Evolutionary conservation across 768 basidiomycete genomes (phyloP).

Genomic region (Podaxis sp.): DNA sequence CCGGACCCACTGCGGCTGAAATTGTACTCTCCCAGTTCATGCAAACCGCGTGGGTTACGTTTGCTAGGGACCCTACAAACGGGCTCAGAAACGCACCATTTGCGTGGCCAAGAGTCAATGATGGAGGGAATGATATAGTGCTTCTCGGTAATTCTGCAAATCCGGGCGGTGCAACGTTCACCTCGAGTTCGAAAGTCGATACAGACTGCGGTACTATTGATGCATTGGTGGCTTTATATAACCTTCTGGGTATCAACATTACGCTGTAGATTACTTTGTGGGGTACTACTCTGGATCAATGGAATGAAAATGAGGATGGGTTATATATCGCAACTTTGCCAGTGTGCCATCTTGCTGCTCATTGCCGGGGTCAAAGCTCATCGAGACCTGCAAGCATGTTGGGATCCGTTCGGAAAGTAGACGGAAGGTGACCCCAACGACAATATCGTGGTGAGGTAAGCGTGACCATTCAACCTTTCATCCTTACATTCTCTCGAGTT

Average conservation of each 20-base stretch:
- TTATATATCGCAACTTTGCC: no score
- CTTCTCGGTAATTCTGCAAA: conserved; percentile 2
- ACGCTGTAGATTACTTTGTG: not conserved
- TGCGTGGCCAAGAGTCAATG: conserved; percentile 4
- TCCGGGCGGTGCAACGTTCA: conserved; percentile 5
- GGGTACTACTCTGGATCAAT: no score
- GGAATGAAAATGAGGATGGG: no score
- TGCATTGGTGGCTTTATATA: conserved; percentile 7
- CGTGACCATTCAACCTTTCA: not conserved
- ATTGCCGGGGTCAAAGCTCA: not conserved
- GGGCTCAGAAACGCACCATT: conserved; percentile 10
- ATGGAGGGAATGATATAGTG: conserved; percentile 6
- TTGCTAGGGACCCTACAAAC: conserved; percentile 16
- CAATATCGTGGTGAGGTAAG: not conserved
- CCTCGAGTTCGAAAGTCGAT: conserved; percentile 1
- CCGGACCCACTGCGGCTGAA: conserved; percentile 1
- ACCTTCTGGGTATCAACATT: conserved; percentile 4
- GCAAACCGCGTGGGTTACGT: conserved; percentile 17
- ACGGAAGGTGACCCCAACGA: not conserved
- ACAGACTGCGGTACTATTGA: conserved; percentile 4
- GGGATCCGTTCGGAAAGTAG: not conserved
- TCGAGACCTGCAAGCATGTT: not conserved
- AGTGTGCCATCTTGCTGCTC: not conserved
- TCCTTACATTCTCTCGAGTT: not conserved
- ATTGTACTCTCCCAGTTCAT: conserved; percentile 9